Evolutionary conservation across 371 early-diverging fungal genomes (phyloP).

Genomic region (Mucor racemosus): DNA sequence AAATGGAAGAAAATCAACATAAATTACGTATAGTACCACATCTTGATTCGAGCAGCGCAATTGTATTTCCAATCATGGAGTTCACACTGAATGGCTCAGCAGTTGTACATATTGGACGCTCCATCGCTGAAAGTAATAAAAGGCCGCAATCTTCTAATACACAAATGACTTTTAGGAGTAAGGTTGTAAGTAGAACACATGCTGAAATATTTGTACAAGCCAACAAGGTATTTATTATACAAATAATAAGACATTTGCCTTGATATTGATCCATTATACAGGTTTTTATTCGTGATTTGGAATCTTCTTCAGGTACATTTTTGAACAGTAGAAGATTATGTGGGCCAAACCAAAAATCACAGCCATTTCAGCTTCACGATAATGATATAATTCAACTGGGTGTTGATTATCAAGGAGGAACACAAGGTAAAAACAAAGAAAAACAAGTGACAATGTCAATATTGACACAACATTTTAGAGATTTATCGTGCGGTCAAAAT

Average conservation of each 20-base stretch:
- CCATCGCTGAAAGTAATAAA: slow-evolving; percentile 48
- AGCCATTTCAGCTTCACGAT: slow-evolving; percentile 79
- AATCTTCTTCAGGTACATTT: slow-evolving; percentile 95
- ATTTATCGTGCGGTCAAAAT: slow-evolving; percentile 79
- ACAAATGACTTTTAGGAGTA: slow-evolving; percentile 73
- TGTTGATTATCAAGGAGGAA: slow-evolving; percentile 93
- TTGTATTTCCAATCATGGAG: slow-evolving; percentile 79
- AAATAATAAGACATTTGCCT: not conserved
- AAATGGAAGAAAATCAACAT: slow-evolving; percentile 4
- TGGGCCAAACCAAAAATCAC: slow-evolving; percentile 81
- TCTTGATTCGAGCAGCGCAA: slow-evolving; percentile 64
- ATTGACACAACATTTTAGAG: slow-evolving; percentile 32
- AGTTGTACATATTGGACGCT: slow-evolving; percentile 71
- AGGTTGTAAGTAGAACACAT: slow-evolving; percentile 78
- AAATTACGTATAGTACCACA: slow-evolving; percentile 72
- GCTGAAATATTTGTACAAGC: slow-evolving; percentile 76
- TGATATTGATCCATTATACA: slow-evolving; percentile 21
- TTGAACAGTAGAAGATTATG: slow-evolving; percentile 88
- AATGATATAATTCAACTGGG: slow-evolving; percentile 94
- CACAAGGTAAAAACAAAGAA: slow-evolving; percentile 61
- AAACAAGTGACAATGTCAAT: not conserved
- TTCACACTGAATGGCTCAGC: slow-evolving; percentile 64
- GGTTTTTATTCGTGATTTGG: slow-evolving; percentile 90
- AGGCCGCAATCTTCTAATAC: slow-evolving; percentile 58
- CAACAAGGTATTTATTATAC: slow-evolving; percentile 35